Evolutionary conservation across 2,329 filamentous ascomycete species (phyloP).

Genomic region (Calonectria pseudoreteaudii): DNA sequence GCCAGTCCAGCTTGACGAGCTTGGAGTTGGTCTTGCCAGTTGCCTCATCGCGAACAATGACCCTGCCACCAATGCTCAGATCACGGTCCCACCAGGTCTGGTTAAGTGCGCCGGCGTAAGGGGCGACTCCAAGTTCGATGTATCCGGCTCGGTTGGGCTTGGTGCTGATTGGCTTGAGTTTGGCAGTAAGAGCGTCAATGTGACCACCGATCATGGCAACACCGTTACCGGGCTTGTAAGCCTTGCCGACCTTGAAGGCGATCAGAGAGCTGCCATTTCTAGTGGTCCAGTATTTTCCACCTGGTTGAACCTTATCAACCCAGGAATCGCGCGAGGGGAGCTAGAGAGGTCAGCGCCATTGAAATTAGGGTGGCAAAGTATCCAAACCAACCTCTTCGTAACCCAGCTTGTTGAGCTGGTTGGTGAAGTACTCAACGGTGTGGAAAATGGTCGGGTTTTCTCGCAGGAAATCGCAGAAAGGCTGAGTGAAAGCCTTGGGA

Average conservation of each 20-base stretch:
- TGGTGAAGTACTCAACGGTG: conserved; percentile 82
- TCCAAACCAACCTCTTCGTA: conserved; percentile 72
- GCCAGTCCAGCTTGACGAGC: conserved; percentile 93
- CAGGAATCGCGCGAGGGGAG: conserved; percentile 85
- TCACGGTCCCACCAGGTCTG: conserved; percentile 98
- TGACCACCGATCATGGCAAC: conserved; percentile 91
- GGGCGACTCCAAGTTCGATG: conserved; percentile 89
- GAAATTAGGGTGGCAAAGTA: background rate
- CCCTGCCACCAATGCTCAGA: conserved; percentile 88
- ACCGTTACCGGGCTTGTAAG: conserved; percentile 87
- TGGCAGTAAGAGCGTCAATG: conserved; percentile 91
- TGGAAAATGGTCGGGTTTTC: conserved; percentile 96
- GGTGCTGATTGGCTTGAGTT: conserved; percentile 89
- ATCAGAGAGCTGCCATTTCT: conserved; percentile 89
- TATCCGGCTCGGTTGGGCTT: conserved; percentile 89
- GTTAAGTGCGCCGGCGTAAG: conserved; percentile 89
- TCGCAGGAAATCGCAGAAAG: conserved; percentile 88
- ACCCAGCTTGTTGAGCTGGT: conserved; percentile 76
- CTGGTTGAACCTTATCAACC: conserved; percentile 76
- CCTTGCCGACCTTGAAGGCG: conserved; percentile 84
- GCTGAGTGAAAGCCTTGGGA: conserved; percentile 79
- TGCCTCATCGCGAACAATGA: conserved; percentile 80
- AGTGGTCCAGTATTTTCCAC: conserved; percentile 89
- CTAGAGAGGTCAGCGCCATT: conserved; percentile 51
- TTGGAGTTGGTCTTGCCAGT: conserved; percentile 82